Percentiles rank a stretch among this genome's conserved stretches.
Conservation (phyloP, 345 rosid species). For the Barbarea vulgaris region DNA sequence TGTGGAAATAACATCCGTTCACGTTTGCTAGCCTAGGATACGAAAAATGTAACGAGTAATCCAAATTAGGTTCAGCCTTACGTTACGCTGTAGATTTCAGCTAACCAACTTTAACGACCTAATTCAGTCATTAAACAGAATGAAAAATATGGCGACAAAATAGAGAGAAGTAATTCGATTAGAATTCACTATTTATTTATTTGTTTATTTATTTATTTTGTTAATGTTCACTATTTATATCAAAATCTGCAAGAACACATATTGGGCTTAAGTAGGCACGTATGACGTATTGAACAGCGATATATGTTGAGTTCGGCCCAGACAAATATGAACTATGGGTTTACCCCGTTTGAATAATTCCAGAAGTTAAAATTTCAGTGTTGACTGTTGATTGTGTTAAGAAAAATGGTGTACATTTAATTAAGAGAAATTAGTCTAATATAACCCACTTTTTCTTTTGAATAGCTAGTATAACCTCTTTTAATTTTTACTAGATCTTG, state of each 20-base stretch:
- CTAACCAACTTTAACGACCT: background rate
- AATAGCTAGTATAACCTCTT: no score
- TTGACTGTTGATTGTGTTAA: no score
- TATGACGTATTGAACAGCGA: background rate
- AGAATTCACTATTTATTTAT: background rate
- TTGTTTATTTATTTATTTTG: no score
- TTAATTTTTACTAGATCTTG: no score
- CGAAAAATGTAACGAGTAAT: background rate
- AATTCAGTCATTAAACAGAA: background rate
- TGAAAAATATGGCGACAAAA: background rate
- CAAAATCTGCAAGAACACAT: background rate
- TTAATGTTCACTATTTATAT: no score
- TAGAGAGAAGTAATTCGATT: background rate
- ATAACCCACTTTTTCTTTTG: no score
- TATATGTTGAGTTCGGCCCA: slow-evolving; percentile 1
- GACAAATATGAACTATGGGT: background rate
- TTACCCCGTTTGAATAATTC: background rate
- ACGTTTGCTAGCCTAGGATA: background rate
- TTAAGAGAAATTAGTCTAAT: no score
- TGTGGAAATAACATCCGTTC: background rate
- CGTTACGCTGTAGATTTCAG: background rate
- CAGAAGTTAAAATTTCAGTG: background rate
- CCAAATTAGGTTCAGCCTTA: background rate
- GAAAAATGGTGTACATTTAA: no score
- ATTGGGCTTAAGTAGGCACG: background rate